Conservation (phyloP, 2,329 filamentous ascomycete genomes). For the Curvularia lunata region DNA sequence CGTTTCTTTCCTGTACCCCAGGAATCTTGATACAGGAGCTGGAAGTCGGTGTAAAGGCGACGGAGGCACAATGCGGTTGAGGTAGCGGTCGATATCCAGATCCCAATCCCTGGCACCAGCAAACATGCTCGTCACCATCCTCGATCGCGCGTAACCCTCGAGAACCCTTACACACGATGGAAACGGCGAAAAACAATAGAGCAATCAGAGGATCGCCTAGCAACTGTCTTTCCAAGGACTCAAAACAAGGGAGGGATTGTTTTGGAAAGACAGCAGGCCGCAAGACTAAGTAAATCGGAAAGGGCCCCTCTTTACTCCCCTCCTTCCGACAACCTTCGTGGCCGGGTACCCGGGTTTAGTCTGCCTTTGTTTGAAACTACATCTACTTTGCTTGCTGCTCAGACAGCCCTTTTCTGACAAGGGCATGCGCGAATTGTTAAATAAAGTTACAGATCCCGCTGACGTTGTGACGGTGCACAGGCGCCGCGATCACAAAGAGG, state of each 20-base stretch:
- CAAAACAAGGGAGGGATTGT: not conserved
- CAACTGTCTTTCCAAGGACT: not conserved
- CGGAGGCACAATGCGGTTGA: slow-evolving; percentile 73
- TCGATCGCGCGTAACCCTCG: not conserved
- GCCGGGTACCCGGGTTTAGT: not conserved
- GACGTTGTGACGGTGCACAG: slow-evolving; percentile 2
- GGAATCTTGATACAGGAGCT: slow-evolving; percentile 68
- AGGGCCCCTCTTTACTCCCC: not conserved
- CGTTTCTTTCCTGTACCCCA: slow-evolving; percentile 56
- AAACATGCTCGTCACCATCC: slow-evolving; percentile 1
- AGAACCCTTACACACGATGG: not conserved
- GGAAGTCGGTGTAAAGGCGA: slow-evolving; percentile 71
- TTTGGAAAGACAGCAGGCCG: not conserved
- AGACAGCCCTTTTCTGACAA: not conserved
- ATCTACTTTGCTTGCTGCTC: not conserved
- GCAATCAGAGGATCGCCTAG: not conserved
- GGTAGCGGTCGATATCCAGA: slow-evolving; percentile 77
- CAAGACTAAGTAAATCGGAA: not conserved
- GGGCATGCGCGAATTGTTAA: not conserved
- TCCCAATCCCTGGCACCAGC: slow-evolving; percentile 47
- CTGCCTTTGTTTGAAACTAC: not conserved
- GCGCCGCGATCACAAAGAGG: slow-evolving; percentile 2
- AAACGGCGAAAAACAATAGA: not conserved
- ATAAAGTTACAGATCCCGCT: not conserved
- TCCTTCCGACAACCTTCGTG: not conserved